Evolutionary conservation across 1,284 basidiomycete genomes (phyloP).

Genomic region (Sphaerobolus stellatus): DNA sequence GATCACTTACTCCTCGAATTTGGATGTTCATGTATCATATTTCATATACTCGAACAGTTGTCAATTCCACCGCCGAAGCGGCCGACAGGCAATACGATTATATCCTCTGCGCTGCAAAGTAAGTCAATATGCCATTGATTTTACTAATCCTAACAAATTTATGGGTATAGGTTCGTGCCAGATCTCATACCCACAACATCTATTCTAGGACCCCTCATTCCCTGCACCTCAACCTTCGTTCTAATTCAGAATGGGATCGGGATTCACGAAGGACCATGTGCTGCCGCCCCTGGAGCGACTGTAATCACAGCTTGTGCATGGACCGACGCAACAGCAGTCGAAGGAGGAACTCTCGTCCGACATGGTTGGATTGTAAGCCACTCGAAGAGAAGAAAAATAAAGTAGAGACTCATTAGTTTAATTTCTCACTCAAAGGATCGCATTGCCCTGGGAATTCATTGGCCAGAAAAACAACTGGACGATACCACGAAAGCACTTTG

Average conservation of each 20-base stretch:
- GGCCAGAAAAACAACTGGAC: conserved; percentile 15
- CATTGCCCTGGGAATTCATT: conserved; percentile 36
- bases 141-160: neutral
- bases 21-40: neutral
- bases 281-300: conserved; percentile 25
- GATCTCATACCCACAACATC: conserved; percentile 33
- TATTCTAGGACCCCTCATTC: conserved; percentile 31
- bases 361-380: conserved; percentile 29
- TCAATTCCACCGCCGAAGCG: conserved; percentile 31
- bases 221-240: conserved; percentile 27
- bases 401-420: conserved; percentile 14
- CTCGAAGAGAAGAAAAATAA: neutral
- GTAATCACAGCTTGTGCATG: conserved; percentile 41
- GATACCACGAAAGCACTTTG: conserved; percentile 16
- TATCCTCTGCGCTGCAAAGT: conserved; percentile 36
- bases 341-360: conserved; percentile 28
- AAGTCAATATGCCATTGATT: neutral
- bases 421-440: conserved; percentile 22
- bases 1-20: neutral
- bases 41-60: conserved; percentile 22
- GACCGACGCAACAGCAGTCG: conserved; percentile 38
- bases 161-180: conserved; percentile 24
- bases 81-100: conserved; percentile 34
- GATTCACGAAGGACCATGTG: conserved; percentile 36
- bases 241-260: conserved; percentile 43